Conservation (phyloP, 257 asterid genomes). For the Primulina eburnea region DNA sequence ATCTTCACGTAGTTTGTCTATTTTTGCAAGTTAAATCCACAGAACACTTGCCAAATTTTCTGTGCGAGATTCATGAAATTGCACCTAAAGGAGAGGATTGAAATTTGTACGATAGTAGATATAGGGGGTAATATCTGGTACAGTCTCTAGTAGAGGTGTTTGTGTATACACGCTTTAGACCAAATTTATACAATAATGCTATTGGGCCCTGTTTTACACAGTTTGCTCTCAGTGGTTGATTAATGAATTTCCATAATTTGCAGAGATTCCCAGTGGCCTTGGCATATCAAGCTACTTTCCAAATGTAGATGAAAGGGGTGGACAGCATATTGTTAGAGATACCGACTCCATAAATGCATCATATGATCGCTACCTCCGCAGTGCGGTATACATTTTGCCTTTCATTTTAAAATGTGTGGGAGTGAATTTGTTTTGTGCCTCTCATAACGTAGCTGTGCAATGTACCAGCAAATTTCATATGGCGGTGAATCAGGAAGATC, state of each 20-base stretch:
- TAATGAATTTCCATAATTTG: constrained; percentile 8
- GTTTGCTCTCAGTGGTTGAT: constrained; percentile 3
- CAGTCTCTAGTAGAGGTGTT: background rate
- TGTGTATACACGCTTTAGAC: background rate
- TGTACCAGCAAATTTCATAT: constrained; percentile 48
- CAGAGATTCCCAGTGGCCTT: constrained; percentile 60
- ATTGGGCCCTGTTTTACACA: constrained; percentile 6
- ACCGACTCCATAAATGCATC: constrained; percentile 75
- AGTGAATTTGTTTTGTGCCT: constrained; percentile 3
- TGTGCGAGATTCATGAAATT: background rate
- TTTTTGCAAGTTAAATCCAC: background rate
- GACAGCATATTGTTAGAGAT: constrained; percentile 49
- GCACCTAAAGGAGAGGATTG: background rate
- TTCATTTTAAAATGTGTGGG: constrained; percentile 11
- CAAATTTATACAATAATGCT: background rate
- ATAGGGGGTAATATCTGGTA: background rate
- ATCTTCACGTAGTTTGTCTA: background rate
- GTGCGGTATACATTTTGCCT: constrained; percentile 40
- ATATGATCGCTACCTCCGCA: constrained; percentile 74
- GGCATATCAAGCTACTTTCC: constrained; percentile 43
- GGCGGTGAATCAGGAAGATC: constrained; percentile 57
- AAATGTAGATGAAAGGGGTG: constrained; percentile 51
- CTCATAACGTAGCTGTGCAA: constrained; percentile 21
- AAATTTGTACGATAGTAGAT: background rate
- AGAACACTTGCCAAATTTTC: background rate